Evolutionary conservation across 805 yeast genomes (phyloP).

Genomic region (Lipomyces anomalus): DNA sequence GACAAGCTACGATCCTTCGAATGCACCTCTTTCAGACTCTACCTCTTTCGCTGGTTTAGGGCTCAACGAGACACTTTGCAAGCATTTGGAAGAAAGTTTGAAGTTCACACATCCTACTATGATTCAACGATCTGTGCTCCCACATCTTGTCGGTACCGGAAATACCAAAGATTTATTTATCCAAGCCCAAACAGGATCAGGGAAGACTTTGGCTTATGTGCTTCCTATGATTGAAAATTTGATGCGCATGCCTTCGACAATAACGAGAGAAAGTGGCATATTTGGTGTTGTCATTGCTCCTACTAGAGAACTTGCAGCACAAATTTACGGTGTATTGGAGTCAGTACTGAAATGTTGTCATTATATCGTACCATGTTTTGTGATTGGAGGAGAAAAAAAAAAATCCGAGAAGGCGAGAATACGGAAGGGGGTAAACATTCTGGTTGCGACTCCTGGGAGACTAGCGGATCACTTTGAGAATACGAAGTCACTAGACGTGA

Average conservation of each 20-base stretch:
- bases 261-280: slow-evolving; percentile 66
- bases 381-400: slow-evolving; percentile 97
- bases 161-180: slow-evolving; percentile 62
- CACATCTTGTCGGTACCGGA: slow-evolving; percentile 44
- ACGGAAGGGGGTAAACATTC: slow-evolving; percentile 89
- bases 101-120: slow-evolving; percentile 59
- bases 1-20: slow-evolving; percentile 51
- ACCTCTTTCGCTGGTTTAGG: slow-evolving; percentile 71
- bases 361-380: slow-evolving; percentile 88
- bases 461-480: slow-evolving; percentile 90
- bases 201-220: slow-evolving; percentile 84
- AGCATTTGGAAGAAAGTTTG: slow-evolving; percentile 53
- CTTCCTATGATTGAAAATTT: slow-evolving; percentile 76
- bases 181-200: slow-evolving; percentile 98
- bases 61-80: slow-evolving; percentile 47
- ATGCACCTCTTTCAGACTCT: slow-evolving; percentile 74
- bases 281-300: slow-evolving; percentile 89
- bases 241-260: slow-evolving; percentile 45
- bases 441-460: slow-evolving; percentile 98
- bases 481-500: slow-evolving; percentile 66
- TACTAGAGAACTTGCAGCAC: slow-evolving; percentile 90
- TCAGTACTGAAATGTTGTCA: slow-evolving; percentile 64
- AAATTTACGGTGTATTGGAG: slow-evolving; percentile 77
- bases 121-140: slow-evolving; percentile 77
- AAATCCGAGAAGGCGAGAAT: slow-evolving; percentile 93